Conservation (phyloP, 805 yeast species). For the Yamadazyma nakazawae region DNA sequence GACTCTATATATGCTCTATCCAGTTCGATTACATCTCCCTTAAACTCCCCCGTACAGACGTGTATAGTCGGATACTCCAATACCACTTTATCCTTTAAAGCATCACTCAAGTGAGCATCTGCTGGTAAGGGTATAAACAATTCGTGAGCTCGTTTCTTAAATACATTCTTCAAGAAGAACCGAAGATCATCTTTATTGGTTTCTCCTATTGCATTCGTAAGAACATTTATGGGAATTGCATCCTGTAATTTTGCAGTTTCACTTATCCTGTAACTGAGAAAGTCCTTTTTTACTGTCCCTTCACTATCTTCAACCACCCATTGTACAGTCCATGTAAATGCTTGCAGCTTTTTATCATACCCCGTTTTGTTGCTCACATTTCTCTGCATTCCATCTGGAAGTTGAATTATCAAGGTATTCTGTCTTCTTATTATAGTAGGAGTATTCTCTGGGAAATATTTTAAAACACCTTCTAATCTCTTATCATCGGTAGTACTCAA, state of each 20-base stretch:
- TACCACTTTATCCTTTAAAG: constrained; percentile 54
- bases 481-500: constrained; percentile 20
- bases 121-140: constrained; percentile 30
- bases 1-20: constrained; percentile 11
- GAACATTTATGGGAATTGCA: constrained; percentile 39
- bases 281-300: constrained; percentile 25
- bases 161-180: constrained; percentile 34
- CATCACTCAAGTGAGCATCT: constrained; percentile 30
- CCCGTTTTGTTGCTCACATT: constrained; percentile 61
- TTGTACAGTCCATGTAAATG: constrained; percentile 78
- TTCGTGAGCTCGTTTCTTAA: constrained; percentile 22
- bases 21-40: constrained; percentile 16
- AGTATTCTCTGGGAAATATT: constrained; percentile 25
- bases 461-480: constrained; percentile 20
- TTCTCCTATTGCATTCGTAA: constrained; percentile 14
- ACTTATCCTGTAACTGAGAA: constrained; percentile 42
- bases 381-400: constrained; percentile 77
- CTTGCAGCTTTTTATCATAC: constrained; percentile 59
- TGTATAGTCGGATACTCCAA: constrained; percentile 76
- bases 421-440: constrained; percentile 42
- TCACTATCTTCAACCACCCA: constrained; percentile 48
- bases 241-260: constrained; percentile 36
- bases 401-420: constrained; percentile 59
- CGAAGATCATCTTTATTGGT: constrained; percentile 25
- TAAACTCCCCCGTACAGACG: constrained; percentile 32